A percentile compares a stretch with the other conserved stretches of the same genome.
These are phyloP conservation scores for Puccinia novopanici DNA, from an alignment of 1,284 basidiomycete species.

Conservation along the genomic window DNA sequence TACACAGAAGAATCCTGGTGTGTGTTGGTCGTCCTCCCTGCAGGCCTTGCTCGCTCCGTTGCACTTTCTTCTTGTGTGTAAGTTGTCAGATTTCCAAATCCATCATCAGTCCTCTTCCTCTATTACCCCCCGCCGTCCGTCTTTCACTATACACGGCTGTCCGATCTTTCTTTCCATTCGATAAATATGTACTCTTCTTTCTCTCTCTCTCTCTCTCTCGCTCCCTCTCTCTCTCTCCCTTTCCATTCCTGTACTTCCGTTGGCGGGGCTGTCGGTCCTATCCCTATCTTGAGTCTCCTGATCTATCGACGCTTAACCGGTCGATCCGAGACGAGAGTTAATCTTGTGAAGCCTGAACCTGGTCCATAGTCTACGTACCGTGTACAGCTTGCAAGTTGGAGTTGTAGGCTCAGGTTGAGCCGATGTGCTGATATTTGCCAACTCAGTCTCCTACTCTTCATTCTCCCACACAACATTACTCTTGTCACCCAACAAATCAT, in stretches of 20 bases:
- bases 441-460: background rate
- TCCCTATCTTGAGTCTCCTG: constrained; percentile 33
- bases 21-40: background rate
- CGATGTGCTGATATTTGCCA: background rate
- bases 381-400: background rate
- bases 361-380: constrained; percentile 29
- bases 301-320: constrained; percentile 27
- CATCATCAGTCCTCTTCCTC: too few relatives aligned
- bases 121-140: background rate
- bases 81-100: background rate
- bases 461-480: too few relatives aligned
- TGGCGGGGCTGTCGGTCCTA: constrained; percentile 13
- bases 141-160: background rate
- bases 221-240: background rate
- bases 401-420: constrained; percentile 5
- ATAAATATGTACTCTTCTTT: too few relatives aligned
- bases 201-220: too few relatives aligned
- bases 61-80: background rate
- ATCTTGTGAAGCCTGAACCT: constrained; percentile 22
- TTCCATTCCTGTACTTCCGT: constrained; percentile 3
- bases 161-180: constrained; percentile 4
- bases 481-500: background rate
- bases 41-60: background rate
- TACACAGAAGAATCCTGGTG: too few relatives aligned
- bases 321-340: constrained; percentile 32